Conservation (phyloP, 257 asterid species). For the Nicotiana obtusifolia region DNA sequence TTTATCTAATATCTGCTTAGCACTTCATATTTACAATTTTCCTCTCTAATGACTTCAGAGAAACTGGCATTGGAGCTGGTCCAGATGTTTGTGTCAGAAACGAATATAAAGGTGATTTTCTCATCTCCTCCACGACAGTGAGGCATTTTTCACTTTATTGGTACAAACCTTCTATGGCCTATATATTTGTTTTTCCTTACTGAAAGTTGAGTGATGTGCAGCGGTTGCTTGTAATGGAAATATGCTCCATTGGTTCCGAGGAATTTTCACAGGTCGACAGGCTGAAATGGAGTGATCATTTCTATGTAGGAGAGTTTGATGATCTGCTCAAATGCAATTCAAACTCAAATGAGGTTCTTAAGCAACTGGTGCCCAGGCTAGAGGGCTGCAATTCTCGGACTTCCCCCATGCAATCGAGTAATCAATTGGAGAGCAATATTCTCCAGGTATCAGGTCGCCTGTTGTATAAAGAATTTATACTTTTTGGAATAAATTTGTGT, state of each 20-base stretch:
- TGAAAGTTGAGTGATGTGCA: conserved; percentile 22
- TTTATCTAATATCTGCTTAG: neutral
- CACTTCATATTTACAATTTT: neutral
- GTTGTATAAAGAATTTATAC: neutral
- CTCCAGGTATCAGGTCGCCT: conserved; percentile 43
- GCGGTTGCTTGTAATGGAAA: conserved; percentile 75
- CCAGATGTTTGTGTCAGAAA: conserved; percentile 64
- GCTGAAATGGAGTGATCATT: conserved; percentile 58
- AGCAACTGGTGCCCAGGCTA: conserved; percentile 37
- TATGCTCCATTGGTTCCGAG: conserved; percentile 42
- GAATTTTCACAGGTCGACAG: conserved; percentile 23
- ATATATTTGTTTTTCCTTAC: conserved; percentile 11
- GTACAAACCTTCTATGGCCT: neutral
- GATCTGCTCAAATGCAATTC: conserved; percentile 42
- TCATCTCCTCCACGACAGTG: conserved; percentile 16
- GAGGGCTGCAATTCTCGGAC: conserved; percentile 25
- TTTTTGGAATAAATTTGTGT: neutral
- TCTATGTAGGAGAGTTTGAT: conserved; percentile 60
- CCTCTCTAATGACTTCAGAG: conserved; percentile 42
- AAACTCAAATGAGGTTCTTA: conserved; percentile 31
- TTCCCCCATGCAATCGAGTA: conserved; percentile 18
- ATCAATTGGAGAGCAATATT: conserved; percentile 39
- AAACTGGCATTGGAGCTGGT: conserved; percentile 54
- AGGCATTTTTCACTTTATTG: neutral
- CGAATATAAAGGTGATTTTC: conserved; percentile 50